phyloP scores from a whole-genome alignment of 768 basidiomycete genomes.

The Hydnomerulius pinastri region DNA sequence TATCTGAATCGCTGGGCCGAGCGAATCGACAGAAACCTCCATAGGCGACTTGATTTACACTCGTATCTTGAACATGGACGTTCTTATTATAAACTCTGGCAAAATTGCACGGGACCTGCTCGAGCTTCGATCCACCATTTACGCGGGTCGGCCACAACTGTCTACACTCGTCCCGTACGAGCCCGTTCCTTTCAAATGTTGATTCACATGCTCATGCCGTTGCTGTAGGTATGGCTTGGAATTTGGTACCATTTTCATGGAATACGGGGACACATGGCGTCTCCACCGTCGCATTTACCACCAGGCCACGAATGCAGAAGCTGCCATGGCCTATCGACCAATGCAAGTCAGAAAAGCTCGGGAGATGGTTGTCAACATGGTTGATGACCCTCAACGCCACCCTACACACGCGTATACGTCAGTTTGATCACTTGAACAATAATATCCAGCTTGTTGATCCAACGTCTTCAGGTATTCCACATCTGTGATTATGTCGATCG shows the following conservation, averaged over 20 bases:
- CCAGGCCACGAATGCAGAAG: constrained; percentile 33
- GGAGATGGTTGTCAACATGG: constrained; percentile 34
- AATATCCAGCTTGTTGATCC: too few relatives aligned
- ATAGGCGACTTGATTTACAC: constrained; percentile 25
- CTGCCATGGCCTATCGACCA: constrained; percentile 28
- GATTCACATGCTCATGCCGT: neutral
- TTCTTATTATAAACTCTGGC: constrained; percentile 30
- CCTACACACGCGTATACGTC: constrained; percentile 26
- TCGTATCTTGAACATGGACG: constrained; percentile 22
- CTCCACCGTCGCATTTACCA: constrained; percentile 35
- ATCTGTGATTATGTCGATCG: constrained; percentile 28
- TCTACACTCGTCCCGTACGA: constrained; percentile 22
- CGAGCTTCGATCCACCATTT: constrained; percentile 30
- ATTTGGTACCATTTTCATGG: constrained; percentile 34
- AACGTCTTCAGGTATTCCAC: constrained; percentile 29
- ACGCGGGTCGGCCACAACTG: constrained; percentile 35
- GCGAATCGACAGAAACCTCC: constrained; percentile 1
- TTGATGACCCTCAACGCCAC: constrained; percentile 28
- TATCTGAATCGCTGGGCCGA: neutral
- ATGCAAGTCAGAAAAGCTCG: constrained; percentile 35
- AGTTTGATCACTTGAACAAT: constrained; percentile 12
- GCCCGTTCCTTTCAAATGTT: neutral
- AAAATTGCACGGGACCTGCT: constrained; percentile 30
- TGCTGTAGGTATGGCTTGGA: constrained; percentile 33
- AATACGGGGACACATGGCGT: constrained; percentile 43